Percentiles rank a stretch among this genome's conserved stretches.
Conservation (phyloP, 208 protist genomes). For the Wallacemonas collosoma region DNA sequence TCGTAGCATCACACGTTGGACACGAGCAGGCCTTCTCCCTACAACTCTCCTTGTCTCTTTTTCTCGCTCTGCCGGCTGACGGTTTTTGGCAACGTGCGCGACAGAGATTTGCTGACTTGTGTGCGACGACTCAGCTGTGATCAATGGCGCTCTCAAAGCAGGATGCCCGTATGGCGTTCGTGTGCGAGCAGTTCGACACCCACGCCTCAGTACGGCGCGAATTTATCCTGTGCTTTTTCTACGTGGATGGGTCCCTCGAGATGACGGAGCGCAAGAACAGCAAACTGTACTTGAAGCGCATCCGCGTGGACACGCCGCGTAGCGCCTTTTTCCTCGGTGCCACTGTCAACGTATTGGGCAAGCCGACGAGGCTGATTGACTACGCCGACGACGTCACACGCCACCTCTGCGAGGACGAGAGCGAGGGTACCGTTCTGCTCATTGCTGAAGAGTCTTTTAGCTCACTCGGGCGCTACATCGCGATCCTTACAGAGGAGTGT, state of each 20-base stretch:
- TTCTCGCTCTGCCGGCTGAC: neutral
- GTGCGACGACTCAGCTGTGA: too few relatives aligned
- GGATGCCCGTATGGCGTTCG: slow-evolving; percentile 80
- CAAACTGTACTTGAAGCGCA: slow-evolving; percentile 69
- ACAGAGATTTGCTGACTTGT: too few relatives aligned
- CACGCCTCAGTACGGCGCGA: slow-evolving; percentile 49
- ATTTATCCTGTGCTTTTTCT: slow-evolving; percentile 74
- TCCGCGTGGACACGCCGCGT: slow-evolving; percentile 35
- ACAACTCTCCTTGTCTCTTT: slow-evolving; percentile 6
- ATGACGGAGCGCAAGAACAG: slow-evolving; percentile 62
- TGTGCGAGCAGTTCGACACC: slow-evolving; percentile 70
- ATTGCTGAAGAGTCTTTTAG: slow-evolving; percentile 60
- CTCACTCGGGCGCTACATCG: slow-evolving; percentile 62
- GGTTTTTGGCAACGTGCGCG: too few relatives aligned
- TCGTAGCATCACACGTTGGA: too few relatives aligned
- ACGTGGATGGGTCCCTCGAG: slow-evolving; percentile 75
- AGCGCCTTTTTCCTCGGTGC: slow-evolving; percentile 64
- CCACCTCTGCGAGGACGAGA: slow-evolving; percentile 70
- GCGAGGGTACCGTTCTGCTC: slow-evolving; percentile 64
- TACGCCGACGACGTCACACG: slow-evolving; percentile 85
- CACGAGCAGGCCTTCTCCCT: too few relatives aligned
- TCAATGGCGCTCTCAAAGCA: slow-evolving; percentile 72
- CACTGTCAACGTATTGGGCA: slow-evolving; percentile 66
- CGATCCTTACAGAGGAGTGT: slow-evolving; percentile 82
- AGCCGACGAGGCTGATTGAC: slow-evolving; percentile 54